Percentiles rank a stretch among this genome's conserved stretches.
These are phyloP conservation scores for Phoma sp. DNA, from an alignment of 2,329 filamentous ascomycete species.

Conservation along the genomic window DNA sequence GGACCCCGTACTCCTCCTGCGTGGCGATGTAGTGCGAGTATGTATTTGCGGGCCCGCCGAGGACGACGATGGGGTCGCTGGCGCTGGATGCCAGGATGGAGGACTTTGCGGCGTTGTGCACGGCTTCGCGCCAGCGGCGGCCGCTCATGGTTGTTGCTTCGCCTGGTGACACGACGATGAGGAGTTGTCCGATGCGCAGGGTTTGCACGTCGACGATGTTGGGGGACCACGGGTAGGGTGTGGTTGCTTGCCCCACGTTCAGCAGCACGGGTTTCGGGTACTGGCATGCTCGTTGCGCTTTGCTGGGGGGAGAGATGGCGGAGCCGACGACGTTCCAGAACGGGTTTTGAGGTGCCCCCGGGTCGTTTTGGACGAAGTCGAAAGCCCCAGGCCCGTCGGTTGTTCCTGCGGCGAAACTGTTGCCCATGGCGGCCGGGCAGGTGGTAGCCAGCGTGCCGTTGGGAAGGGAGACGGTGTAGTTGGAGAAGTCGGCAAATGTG, in stretches of 20 bases:
- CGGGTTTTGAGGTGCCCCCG: constrained; percentile 75
- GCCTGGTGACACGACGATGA: constrained; percentile 83
- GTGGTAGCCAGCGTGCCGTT: constrained; percentile 75
- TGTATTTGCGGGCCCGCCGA: constrained; percentile 88
- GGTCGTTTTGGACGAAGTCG: constrained; percentile 89
- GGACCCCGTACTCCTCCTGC: constrained; percentile 78
- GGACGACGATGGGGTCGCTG: constrained; percentile 66
- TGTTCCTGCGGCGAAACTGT: constrained; percentile 91
- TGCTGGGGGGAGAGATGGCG: constrained; percentile 71
- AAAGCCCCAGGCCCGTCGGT: constrained; percentile 90
- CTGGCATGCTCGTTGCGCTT: constrained; percentile 77
- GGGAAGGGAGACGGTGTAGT: constrained; percentile 73
- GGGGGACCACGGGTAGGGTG: constrained; percentile 85
- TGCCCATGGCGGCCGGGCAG: constrained; percentile 86
- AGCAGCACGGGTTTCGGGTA: constrained; percentile 82
- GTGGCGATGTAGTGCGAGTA: constrained; percentile 86
- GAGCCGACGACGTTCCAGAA: constrained; percentile 80
- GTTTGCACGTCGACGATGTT: constrained; percentile 91
- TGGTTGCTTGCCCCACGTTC: constrained; percentile 80
- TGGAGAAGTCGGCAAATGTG: constrained; percentile 81
- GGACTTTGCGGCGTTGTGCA: constrained; percentile 35
- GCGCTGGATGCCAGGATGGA: constrained; percentile 21
- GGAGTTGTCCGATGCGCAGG: constrained; percentile 80
- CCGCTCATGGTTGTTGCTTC: constrained; percentile 94
- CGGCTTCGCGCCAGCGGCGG: constrained; percentile 74